A percentile compares a stretch with the other conserved stretches of the same genome.
phyloP scores from a whole-genome alignment of 2,329 filamentous ascomycete species.

The Trichoderma aggressivum region DNA sequence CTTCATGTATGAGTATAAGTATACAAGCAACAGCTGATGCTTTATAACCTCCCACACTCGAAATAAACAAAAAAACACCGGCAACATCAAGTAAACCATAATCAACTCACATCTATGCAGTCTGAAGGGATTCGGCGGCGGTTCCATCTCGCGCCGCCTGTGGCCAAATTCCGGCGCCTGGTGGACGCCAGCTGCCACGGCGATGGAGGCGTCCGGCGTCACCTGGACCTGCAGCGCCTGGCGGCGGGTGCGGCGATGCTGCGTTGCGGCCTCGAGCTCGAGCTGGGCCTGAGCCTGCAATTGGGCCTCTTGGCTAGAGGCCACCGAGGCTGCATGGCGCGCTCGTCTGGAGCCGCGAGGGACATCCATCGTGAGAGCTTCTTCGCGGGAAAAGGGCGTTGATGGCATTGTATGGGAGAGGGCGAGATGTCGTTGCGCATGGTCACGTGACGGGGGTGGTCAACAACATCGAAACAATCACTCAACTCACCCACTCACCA shows the following conservation, averaged over 20 bases:
- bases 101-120: conserved; percentile 35
- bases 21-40: background rate
- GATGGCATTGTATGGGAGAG: background rate
- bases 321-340: conserved; percentile 29
- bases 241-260: conserved; percentile 3
- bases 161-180: conserved; percentile 24
- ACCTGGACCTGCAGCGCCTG: conserved; percentile 22
- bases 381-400: background rate
- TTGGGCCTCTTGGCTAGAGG: conserved; percentile 19
- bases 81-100: background rate
- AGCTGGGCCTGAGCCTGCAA: conserved; percentile 15
- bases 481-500: background rate
- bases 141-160: conserved; percentile 17
- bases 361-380: conserved; percentile 28
- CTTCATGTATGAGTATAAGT: background rate
- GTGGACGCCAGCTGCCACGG: conserved; percentile 20
- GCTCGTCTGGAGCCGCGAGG: conserved; percentile 31
- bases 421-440: background rate
- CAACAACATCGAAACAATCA: background rate
- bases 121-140: conserved; percentile 37
- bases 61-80: background rate
- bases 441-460: conserved; percentile 3
- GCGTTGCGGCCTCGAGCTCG: conserved; percentile 14
- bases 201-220: conserved; percentile 12
- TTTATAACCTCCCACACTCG: background rate